Conservation (phyloP, 441 rosid genomes). For the Pelargonium fulgidum region DNA sequence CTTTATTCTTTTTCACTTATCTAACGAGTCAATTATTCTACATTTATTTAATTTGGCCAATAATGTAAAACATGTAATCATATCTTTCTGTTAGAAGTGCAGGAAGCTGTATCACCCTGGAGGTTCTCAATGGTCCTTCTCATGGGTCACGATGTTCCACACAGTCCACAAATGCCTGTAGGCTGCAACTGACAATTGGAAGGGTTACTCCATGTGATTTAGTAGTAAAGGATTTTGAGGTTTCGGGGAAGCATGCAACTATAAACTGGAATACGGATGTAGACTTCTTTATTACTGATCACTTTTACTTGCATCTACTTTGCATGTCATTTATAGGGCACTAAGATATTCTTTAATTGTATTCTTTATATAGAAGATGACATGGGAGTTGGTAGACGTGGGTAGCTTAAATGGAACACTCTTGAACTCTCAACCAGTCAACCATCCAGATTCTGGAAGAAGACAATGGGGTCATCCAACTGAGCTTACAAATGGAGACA, state of each 20-base stretch:
- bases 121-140: conserved; percentile 82
- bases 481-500: conserved; percentile 70
- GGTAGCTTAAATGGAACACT: conserved; percentile 91
- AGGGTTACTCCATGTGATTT: conserved; percentile 75
- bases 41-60: conserved; percentile 20
- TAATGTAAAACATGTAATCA: conserved; percentile 40
- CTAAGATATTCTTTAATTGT: not conserved
- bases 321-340: conserved; percentile 1
- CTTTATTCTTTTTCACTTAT: conserved; percentile 25
- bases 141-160: conserved; percentile 46
- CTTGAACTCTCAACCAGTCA: conserved; percentile 60
- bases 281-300: conserved; percentile 21
- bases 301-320: conserved; percentile 16
- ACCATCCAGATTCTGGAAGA: conserved; percentile 58
- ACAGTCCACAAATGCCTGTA: conserved; percentile 52
- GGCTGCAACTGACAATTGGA: conserved; percentile 75
- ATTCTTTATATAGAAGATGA: conserved; percentile 47
- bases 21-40: conserved; percentile 22
- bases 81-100: conserved; percentile 69
- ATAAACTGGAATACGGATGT: conserved; percentile 83
- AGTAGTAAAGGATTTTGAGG: conserved; percentile 70
- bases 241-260: conserved; percentile 94
- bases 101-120: conserved; percentile 83
- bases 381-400: conserved; percentile 93
- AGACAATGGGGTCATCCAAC: conserved; percentile 69